Base-by-base conservation (phyloP, 805 yeast species). In the Pichia gijzeniarum region DNA sequence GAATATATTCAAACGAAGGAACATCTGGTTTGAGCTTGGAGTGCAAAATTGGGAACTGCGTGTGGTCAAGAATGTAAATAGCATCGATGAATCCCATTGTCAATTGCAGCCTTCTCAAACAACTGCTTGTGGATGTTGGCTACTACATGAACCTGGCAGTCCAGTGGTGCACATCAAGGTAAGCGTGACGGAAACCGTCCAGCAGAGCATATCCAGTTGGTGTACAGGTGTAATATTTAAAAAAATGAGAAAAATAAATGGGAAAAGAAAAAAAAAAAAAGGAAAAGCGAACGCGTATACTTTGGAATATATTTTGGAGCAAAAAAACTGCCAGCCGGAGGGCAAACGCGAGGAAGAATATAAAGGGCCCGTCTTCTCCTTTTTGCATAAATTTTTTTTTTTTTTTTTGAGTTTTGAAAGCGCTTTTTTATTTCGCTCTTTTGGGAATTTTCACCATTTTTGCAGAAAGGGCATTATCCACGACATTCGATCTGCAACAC, bases 31-130 rank as follows among this genome's bases (percentile, higher is more conserved):
- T 39, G 3, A 40, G 36, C 7, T 22, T 35, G 18, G 41, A 38
- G 19, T 44, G 47, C 10, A 50, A 42, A 14, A 50, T 34, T 5
- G 49, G 50, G 4, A 33, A 35, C 61, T 56, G 61, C 17, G 55
- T 51, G 8, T 56, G 61, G 41, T 59, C 61, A 2, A 58, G 41
- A 5, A 64, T 61, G 41, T 52, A 64, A 6, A 64, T 20, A 18
- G 62, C 54, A 37, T 63, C 66, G 27, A 63, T 56, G 17, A 63
- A 46, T 3, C 66, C 64, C 69, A 63, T 63, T 27, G 13, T 31
- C 10, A 25, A 10, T 18, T 18, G 35, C n/a, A n/a, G n/a, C n/a
- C n/a, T n/a, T n/a, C n/a, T n/a, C n/a, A n/a, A n/a, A n/a, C n/a
- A n/a, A n/a, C n/a, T n/a, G n/a, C n/a, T n/a, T n/a, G n/a, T n/a